Evolutionary conservation across 2,329 filamentous ascomycete genomes (phyloP).

Genomic region (Paecilomyces sp.): DNA sequence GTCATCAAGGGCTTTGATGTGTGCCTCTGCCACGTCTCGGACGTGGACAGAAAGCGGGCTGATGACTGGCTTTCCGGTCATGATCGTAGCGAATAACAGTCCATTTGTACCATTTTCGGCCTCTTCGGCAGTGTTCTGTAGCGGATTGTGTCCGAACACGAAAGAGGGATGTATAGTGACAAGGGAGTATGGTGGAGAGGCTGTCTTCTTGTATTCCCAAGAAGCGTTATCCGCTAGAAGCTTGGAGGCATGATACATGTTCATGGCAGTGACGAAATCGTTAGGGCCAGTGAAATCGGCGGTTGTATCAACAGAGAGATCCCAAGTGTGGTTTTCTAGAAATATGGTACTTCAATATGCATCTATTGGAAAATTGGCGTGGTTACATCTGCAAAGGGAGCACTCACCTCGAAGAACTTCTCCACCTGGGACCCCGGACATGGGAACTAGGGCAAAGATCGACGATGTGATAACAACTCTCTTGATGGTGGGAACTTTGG

Average conservation of each 20-base stretch:
- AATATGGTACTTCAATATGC: no score
- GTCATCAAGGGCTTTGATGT: conserved; percentile 14
- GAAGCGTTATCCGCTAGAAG: conserved; percentile 15
- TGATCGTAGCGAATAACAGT: conserved; percentile 4
- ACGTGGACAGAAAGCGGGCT: conserved; percentile 13
- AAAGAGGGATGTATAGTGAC: conserved; percentile 16
- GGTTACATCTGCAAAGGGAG: not conserved
- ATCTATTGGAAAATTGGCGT: no score
- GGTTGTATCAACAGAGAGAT: not conserved
- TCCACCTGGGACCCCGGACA: not conserved
- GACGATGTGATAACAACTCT: conserved; percentile 13
- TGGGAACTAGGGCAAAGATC: not conserved
- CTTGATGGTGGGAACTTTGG: conserved; percentile 12
- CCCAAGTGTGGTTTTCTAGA: not conserved
- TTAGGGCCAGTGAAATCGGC: not conserved
- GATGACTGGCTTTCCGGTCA: conserved; percentile 3
- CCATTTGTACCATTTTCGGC: not conserved
- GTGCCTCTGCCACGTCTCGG: conserved; percentile 18
- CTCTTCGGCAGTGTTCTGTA: conserved; percentile 12
- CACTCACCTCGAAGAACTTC: not conserved
- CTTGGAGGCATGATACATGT: conserved; percentile 16
- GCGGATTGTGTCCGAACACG: conserved; percentile 14
- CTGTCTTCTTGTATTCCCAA: conserved; percentile 10
- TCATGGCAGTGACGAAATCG: conserved; percentile 7
- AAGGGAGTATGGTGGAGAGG: conserved; percentile 12